Base-by-base conservation (phyloP, 2,329 filamentous ascomycete species). In the Metarhizium sp. region DNA sequence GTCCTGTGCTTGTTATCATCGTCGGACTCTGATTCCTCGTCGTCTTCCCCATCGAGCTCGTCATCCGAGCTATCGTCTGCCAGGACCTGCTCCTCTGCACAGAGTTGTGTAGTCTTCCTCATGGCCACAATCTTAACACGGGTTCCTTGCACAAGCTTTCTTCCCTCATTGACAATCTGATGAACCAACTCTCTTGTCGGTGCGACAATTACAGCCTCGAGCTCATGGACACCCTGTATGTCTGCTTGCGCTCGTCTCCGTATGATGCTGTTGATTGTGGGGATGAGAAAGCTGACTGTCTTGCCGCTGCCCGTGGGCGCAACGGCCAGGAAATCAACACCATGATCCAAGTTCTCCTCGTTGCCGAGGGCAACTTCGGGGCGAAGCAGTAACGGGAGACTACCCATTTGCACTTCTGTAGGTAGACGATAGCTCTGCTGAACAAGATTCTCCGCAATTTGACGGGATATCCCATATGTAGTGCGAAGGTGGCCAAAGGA, bases 231-330 rank as follows among this genome's bases (percentile, higher is more conserved):
- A 2, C 60, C 62, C 6, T 63, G 54, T 4, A 66, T 46, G 4
- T 75, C 69, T 61, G 77, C 71, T 43, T 76, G 72, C 1, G 78
- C 75, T 46, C 79, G 73, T 53, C 80, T 73, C 58, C 79, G 76
- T 61, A 89, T 75, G 46, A 95, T 84, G 49, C 82, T 80, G 66
- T 95, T 87, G 62, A 99, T 84, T 3, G 91, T 79, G 0, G 92
- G 92, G 46, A 99, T 88, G 63, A 97, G 72, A 65, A 96, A 99
- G 18, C 91, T 90, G 59, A 99, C 76, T 0, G 94, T 99, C 76
- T 99, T 99, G 48, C 94, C 94, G 68, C 92, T 97, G 29, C 94
- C 94, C 0, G 94, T 99, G 1, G 94, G 94, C 3, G 94, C 94
- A 47, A 97, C 85, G 0, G 90, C 89, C 59, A 99, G 71, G 43